phyloP scores from a whole-genome alignment of 176 grass and related monocot species.

The Oryza coarctata region DNA sequence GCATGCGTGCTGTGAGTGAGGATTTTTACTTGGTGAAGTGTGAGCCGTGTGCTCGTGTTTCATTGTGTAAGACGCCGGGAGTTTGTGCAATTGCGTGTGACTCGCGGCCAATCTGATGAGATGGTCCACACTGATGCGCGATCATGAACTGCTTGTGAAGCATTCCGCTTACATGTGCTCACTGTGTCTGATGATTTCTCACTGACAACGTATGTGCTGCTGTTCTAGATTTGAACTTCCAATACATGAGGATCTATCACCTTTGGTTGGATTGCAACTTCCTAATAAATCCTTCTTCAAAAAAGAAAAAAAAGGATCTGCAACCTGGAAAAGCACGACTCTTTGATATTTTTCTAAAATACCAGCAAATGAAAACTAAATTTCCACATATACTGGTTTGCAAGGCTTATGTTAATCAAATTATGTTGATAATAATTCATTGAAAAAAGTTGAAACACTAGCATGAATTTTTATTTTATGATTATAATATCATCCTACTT shows the following conservation, averaged over 20 bases:
- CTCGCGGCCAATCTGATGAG: neutral
- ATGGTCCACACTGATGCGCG: neutral
- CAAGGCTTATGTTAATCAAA: neutral
- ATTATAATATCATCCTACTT: neutral
- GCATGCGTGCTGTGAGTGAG: neutral
- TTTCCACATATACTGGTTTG: neutral
- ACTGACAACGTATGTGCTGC: neutral
- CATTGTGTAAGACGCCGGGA: neutral
- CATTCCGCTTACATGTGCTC: neutral
- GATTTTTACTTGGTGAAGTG: neutral
- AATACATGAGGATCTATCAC: neutral
- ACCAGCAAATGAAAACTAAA: neutral
- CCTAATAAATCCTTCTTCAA: neutral
- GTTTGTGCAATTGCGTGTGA: neutral
- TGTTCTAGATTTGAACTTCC: slow-evolving; percentile 8
- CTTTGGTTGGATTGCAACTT: neutral
- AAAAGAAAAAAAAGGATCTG: neutral
- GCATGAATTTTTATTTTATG: neutral
- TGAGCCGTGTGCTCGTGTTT: neutral
- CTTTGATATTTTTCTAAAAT: neutral
- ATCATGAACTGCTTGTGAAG: neutral
- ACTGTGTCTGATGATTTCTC: neutral
- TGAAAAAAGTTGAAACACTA: neutral
- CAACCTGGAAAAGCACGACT: neutral
- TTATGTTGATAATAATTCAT: neutral